A percentile compares a stretch with the other conserved stretches of the same genome.
phyloP scores from a whole-genome alignment of 73 alveolate species.

The Breviolum minutum region DNA sequence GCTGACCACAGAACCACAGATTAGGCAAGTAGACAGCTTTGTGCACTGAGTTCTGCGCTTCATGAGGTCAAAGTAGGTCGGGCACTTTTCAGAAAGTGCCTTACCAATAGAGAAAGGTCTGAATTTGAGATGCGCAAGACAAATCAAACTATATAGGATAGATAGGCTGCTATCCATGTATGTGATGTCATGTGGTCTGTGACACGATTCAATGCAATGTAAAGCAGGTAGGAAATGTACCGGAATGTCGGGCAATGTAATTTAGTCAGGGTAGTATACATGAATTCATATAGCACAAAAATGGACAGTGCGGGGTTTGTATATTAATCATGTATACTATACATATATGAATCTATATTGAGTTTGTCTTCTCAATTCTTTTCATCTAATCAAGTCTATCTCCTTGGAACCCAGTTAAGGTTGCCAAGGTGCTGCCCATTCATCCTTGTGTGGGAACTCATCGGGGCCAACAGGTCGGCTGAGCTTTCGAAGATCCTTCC shows the following conservation, averaged over 20 bases:
- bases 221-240: no score
- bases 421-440: slow-evolving; percentile 44
- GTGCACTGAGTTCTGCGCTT: slow-evolving; percentile 6
- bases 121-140: not conserved
- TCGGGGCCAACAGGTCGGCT: slow-evolving; percentile 54
- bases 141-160: no score
- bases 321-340: no score
- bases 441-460: slow-evolving; percentile 40
- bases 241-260: no score
- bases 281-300: no score
- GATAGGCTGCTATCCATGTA: not conserved
- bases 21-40: not conserved
- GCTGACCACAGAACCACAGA: not conserved
- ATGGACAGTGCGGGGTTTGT: no score
- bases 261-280: no score
- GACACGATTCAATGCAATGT: no score
- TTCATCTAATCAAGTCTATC: not conserved
- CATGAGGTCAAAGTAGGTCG: slow-evolving; percentile 84
- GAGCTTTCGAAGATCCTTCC: slow-evolving; percentile 38
- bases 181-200: no score
- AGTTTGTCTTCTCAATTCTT: not conserved
- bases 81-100: slow-evolving; percentile 80
- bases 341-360: no score
- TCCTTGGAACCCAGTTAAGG: not conserved
- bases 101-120: not conserved